Evolutionary conservation across 208 protist genomes (phyloP), one percentile per base, ranked within the genome.

Genomic region (Acanthamoeba triangularis): DNA sequence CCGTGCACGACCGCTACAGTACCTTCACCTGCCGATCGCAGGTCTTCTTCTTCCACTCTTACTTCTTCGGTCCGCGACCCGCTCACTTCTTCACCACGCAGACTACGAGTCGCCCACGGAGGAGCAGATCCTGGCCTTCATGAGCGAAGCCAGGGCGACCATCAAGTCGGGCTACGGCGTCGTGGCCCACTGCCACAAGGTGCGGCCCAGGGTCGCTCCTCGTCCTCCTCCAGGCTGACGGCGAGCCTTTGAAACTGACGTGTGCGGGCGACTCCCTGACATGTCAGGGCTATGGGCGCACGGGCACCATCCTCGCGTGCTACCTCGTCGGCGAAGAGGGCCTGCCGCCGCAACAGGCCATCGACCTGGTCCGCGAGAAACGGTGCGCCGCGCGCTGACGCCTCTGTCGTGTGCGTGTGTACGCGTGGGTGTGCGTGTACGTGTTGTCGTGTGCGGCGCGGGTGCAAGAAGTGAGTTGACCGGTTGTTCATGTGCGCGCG

Each of bases 171-270:
- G 74, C 30, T 30, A 84, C 23, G 74, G 35, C 16, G 74, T 84
- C 23, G 74, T 84, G 35, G 74, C 74, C 20, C 74, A 84, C 74
- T 84, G 74, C 37, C 74, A 84, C 35, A 84, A 84, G 37, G 61
- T 67, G 61, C 61, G n/a, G 10, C 61, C 61, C n/a, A n/a, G n/a
- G n/a, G n/a, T n/a, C n/a, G n/a, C n/a, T 67, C 13, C 61, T 8
- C n/a, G 0, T 0, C 25, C 20, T n/a, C 20, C 25, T 67, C 20
- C 4, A 7, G 1, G 3, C 16, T 67, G 28, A n/a, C n/a, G n/a
- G n/a, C n/a, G n/a, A n/a, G n/a, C n/a, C n/a, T n/a, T n/a, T n/a
- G n/a, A n/a, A n/a, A n/a, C n/a, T n/a, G n/a, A n/a, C n/a, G n/a
- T n/a, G n/a, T 28, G n/a, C n/a, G 61, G 6, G 3, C 25, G 5